Conservation (phyloP, 23 red algal genomes). For the Porphyridium purpureum region DNA sequence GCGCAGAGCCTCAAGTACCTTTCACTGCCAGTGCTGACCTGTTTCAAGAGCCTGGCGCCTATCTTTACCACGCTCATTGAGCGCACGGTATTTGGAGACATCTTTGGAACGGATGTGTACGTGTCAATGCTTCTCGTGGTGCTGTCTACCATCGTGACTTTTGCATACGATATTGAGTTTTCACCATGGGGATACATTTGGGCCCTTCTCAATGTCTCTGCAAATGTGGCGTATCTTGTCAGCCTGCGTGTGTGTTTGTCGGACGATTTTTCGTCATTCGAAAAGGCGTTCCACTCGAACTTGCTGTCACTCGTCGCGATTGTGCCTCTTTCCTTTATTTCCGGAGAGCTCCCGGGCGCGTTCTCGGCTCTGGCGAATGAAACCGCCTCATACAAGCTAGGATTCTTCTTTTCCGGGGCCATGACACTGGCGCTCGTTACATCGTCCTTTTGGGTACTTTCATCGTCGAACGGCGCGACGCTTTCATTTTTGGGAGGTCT, state of each 20-base stretch:
- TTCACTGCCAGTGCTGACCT: conserved; percentile 61
- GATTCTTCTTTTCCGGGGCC: conserved; percentile 40
- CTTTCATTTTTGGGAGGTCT: conserved; percentile 66
- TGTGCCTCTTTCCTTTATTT: conserved; percentile 23
- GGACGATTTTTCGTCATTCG: conserved; percentile 27
- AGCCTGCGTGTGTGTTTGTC: conserved; percentile 39
- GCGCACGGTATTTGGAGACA: conserved; percentile 37
- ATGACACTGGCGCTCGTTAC: conserved; percentile 60
- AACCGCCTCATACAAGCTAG: conserved; percentile 12
- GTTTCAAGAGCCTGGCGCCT: conserved; percentile 59
- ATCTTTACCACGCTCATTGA: conserved; percentile 66
- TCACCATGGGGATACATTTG: conserved; percentile 68
- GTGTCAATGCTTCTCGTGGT: conserved; percentile 52
- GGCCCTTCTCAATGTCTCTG: conserved; percentile 61
- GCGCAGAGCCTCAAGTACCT: conserved; percentile 56
- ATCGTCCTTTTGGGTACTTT: conserved; percentile 71
- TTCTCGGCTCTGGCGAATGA: conserved; percentile 9
- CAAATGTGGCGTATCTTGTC: conserved; percentile 72
- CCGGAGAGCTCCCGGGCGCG: conserved; percentile 35
- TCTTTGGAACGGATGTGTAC: conserved; percentile 28
- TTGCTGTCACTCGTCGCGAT: conserved; percentile 71
- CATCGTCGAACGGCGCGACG: conserved; percentile 56
- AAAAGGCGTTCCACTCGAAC: conserved; percentile 56
- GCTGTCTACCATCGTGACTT: conserved; percentile 50
- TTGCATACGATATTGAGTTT: conserved; percentile 53